These are phyloP conservation scores for Arxiozyma slooffiae DNA, from an alignment of 1,139 yeast genomes.

Conservation along the genomic window DNA sequence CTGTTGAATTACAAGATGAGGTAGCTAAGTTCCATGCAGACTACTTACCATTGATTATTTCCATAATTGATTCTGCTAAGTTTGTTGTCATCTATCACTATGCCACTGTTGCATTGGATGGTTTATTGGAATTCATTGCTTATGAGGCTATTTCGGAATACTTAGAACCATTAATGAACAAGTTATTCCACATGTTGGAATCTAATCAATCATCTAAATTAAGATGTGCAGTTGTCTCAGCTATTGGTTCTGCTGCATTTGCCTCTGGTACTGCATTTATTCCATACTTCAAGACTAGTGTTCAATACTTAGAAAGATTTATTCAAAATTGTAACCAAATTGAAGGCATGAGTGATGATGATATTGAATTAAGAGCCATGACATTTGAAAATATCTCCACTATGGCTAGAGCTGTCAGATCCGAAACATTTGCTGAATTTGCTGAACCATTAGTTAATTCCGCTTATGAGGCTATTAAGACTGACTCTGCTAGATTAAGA, in stretches of 20 bases:
- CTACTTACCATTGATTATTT: slow-evolving; percentile 77
- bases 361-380: slow-evolving; percentile 77
- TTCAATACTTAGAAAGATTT: slow-evolving; percentile 72
- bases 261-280: slow-evolving; percentile 83
- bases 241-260: slow-evolving; percentile 93
- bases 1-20: slow-evolving; percentile 74
- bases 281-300: slow-evolving; percentile 77
- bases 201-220: slow-evolving; percentile 52
- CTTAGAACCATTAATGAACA: slow-evolving; percentile 82
- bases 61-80: slow-evolving; percentile 77
- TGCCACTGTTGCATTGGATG: slow-evolving; percentile 86
- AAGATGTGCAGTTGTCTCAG: slow-evolving; percentile 84
- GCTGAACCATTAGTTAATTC: slow-evolving; percentile 87
- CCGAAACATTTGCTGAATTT: slow-evolving; percentile 72
- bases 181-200: slow-evolving; percentile 73
- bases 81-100: slow-evolving; percentile 78
- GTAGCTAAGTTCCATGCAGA: slow-evolving; percentile 75
- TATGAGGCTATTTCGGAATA: slow-evolving; percentile 76
- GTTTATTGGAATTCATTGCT: slow-evolving; percentile 82
- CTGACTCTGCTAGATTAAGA: slow-evolving; percentile 76
- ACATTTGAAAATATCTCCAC: slow-evolving; percentile 91
- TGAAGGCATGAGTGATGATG: slow-evolving; percentile 69
- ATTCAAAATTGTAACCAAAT: slow-evolving; percentile 54
- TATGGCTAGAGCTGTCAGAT: slow-evolving; percentile 94
- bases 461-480: slow-evolving; percentile 68